Percentiles rank a stretch among this genome's conserved stretches.
Conservation (phyloP, 1,284 basidiomycete species). For the Sporisorium exsertum region DNA sequence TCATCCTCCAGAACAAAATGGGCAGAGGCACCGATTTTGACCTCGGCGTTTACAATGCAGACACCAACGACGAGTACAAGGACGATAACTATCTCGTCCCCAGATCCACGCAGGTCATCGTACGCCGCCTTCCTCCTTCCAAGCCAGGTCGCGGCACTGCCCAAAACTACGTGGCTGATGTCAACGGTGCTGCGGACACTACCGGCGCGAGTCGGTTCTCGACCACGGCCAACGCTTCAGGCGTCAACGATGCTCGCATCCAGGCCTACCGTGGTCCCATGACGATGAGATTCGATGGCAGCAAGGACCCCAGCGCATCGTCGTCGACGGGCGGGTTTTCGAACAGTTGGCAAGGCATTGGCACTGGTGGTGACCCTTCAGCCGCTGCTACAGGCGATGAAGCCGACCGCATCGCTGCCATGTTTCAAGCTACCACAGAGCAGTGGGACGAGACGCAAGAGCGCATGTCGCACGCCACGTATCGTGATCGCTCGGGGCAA, state of each 20-base stretch:
- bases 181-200: constrained; percentile 59
- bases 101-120: constrained; percentile 91
- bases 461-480: constrained; percentile 83
- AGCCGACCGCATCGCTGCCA: constrained; percentile 79
- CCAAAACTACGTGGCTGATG: constrained; percentile 81
- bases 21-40: constrained; percentile 98
- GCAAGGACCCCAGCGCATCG: constrained; percentile 11
- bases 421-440: constrained; percentile 89
- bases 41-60: constrained; percentile 77
- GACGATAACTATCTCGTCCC: constrained; percentile 93
- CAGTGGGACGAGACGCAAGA: constrained; percentile 97
- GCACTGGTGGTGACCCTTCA: constrained; percentile 10
- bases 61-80: constrained; percentile 77
- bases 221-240: constrained; percentile 31
- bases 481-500: constrained; percentile 60
- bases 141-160: constrained; percentile 92
- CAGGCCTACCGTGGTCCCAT: constrained; percentile 71
- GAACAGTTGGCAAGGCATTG: neutral
- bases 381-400: constrained; percentile 52
- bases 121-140: constrained; percentile 85
- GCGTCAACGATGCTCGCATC: constrained; percentile 23
- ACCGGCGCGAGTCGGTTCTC: constrained; percentile 34
- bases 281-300: constrained; percentile 85
- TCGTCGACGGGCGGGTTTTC: constrained; percentile 5
- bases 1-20: constrained; percentile 94